Evolutionary conservation across 73 alveolate species (phyloP), one percentile per base, ranked within the genome.

Genomic region (Paramecium sexaurelia): DNA sequence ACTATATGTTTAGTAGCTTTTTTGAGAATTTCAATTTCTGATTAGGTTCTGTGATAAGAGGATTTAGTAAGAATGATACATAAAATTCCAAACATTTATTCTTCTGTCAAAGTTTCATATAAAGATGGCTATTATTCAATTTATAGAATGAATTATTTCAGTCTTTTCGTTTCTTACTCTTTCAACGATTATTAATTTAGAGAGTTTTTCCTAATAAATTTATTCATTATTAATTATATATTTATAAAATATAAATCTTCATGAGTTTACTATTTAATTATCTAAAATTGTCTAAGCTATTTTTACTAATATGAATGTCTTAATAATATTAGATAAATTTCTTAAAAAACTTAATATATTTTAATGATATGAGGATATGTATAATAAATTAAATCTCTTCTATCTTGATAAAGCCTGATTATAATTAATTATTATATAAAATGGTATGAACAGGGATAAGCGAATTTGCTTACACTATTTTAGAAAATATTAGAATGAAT

Each of bases 1-100:
- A 24, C 67, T 3, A 39, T 78, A 20, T 78, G 71, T 32, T 22
- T 40, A 1, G 90, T 78, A 8, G 67, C 67, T 20, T 78, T 78
- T 40, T 78, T 78, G 43, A 78, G 71, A 15, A 78, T 78, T 40
- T 78, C 73, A 15, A 78, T 78, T 78, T 78, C 90, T 13, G 41
- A 27, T 39, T 39, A 32, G 6, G 73, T 78, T 78, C 90, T 78
- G 19, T 78, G 71, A 78, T 78, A 78, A 5, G 73, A 37, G 9
- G 90, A 78, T 78, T 78, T 78, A 1, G 40, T 39, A 9, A 78
- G 71, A 41, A 78, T 78, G 5, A 78, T 43, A 22, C 67, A 78
- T 40, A 40, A 27, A 29, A 78, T 78, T 8, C 71, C 73, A 39
- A 78, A 78, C 11, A 40, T 40, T 78, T 78, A 41, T 17, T 78